Conservation (phyloP, 176 grass and related monocot species). For the Cocos nucifera region DNA sequence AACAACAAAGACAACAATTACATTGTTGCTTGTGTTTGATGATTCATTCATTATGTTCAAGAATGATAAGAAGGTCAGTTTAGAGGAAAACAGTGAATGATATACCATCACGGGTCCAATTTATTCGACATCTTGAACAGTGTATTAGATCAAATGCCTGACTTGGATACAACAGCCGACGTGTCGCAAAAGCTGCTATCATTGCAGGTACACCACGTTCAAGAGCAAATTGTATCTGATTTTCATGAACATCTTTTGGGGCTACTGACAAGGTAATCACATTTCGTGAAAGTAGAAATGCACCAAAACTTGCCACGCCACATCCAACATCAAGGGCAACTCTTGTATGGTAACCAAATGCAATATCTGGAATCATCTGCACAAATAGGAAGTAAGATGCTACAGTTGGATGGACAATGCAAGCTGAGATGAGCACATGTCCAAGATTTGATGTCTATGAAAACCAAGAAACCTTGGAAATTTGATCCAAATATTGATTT, state of each 20-base stretch:
- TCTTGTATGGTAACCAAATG: conserved; percentile 76
- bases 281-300: conserved; percentile 76
- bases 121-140: conserved; percentile 91
- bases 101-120: conserved; percentile 91
- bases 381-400: conserved; percentile 12
- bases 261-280: conserved; percentile 91
- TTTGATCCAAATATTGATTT: conserved; percentile 78
- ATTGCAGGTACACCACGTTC: conserved; percentile 90
- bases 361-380: conserved; percentile 89
- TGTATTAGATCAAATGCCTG: conserved; percentile 91
- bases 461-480: conserved; percentile 47
- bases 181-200: conserved; percentile 71
- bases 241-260: conserved; percentile 96
- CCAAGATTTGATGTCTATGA: not conserved
- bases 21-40: too few species aligned
- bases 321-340: conserved; percentile 88
- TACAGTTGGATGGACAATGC: too few species aligned
- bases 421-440: too few species aligned
- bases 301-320: conserved; percentile 92
- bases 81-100: not conserved
- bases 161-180: conserved; percentile 62
- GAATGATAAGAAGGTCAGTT: too few species aligned
- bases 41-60: too few species aligned
- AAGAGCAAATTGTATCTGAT: conserved; percentile 99
- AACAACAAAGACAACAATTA: too few species aligned